A percentile compares a stretch with the other conserved stretches of the same genome.
These are phyloP conservation scores for Phaseolus lunatus DNA, from an alignment of 306 rosid species.

Conservation along the genomic window DNA sequence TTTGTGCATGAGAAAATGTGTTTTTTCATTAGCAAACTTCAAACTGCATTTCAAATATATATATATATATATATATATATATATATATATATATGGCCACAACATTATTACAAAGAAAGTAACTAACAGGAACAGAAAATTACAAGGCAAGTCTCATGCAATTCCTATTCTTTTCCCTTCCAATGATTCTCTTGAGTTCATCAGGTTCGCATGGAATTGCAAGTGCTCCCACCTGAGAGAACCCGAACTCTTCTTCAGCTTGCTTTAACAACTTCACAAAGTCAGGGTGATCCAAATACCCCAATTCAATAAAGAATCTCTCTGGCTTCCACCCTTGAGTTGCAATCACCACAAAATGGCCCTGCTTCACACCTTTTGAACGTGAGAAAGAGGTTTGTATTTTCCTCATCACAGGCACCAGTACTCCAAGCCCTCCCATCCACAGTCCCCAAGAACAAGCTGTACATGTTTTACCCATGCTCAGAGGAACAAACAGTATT, in stretches of 20 bases:
- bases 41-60: too few relatives aligned
- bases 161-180: constrained; percentile 33
- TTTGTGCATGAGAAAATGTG: too few relatives aligned
- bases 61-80: too few relatives aligned
- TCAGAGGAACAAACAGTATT: constrained; percentile 10
- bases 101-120: too few relatives aligned
- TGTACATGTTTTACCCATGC: constrained; percentile 49
- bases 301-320: constrained; percentile 43
- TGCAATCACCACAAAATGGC: constrained; percentile 58
- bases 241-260: constrained; percentile 59
- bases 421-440: constrained; percentile 47
- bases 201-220: constrained; percentile 54
- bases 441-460: constrained; percentile 29
- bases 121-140: background rate
- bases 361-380: constrained; percentile 52
- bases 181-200: constrained; percentile 51
- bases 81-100: too few relatives aligned
- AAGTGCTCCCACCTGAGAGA: constrained; percentile 57
- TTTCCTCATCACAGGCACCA: constrained; percentile 43
- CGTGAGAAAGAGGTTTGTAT: constrained; percentile 18
- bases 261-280: constrained; percentile 52
- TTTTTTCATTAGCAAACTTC: too few relatives aligned
- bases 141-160: background rate
- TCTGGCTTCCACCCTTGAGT: constrained; percentile 54
- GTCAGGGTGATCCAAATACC: constrained; percentile 49